These are phyloP conservation scores for Beauveria varroae DNA, from an alignment of 2,329 filamentous ascomycete species.

Conservation along the genomic window DNA sequence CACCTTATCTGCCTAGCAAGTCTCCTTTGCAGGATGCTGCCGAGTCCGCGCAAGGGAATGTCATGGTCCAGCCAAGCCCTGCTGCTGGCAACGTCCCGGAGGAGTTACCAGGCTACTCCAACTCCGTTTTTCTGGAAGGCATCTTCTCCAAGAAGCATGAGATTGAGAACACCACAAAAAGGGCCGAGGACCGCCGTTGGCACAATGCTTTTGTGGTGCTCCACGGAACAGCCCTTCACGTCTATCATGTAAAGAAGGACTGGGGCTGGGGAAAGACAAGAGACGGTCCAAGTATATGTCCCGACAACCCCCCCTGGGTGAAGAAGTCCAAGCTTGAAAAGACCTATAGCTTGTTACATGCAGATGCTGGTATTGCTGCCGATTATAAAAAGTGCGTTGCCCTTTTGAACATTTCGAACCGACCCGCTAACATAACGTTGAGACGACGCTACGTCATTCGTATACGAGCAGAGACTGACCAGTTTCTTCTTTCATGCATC, in stretches of 20 bases:
- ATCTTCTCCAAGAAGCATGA: slow-evolving; percentile 59
- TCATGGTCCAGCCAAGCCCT: not conserved
- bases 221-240: slow-evolving; percentile 59
- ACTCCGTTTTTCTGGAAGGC: slow-evolving; percentile 46
- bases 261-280: slow-evolving; percentile 41
- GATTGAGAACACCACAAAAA: slow-evolving; percentile 55
- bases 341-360: slow-evolving; percentile 66
- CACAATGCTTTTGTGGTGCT: slow-evolving; percentile 54
- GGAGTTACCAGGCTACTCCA: slow-evolving; percentile 48
- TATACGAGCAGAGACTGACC: slow-evolving; percentile 65
- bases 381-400: slow-evolving; percentile 60
- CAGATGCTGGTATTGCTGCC: slow-evolving; percentile 65
- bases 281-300: slow-evolving; percentile 40
- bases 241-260: slow-evolving; percentile 56
- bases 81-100: slow-evolving; percentile 30
- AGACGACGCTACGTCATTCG: slow-evolving; percentile 60
- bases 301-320: slow-evolving; percentile 44
- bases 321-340: slow-evolving; percentile 50
- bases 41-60: not conserved
- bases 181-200: slow-evolving; percentile 57
- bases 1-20: slow-evolving; percentile 33
- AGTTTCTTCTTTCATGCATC: slow-evolving; percentile 61
- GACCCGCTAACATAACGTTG: not conserved
- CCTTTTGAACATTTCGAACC: not conserved
- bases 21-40: not conserved